Conservation (phyloP, 495 filamentous ascomycete species). For the Cladorrhinum samala region DNA sequence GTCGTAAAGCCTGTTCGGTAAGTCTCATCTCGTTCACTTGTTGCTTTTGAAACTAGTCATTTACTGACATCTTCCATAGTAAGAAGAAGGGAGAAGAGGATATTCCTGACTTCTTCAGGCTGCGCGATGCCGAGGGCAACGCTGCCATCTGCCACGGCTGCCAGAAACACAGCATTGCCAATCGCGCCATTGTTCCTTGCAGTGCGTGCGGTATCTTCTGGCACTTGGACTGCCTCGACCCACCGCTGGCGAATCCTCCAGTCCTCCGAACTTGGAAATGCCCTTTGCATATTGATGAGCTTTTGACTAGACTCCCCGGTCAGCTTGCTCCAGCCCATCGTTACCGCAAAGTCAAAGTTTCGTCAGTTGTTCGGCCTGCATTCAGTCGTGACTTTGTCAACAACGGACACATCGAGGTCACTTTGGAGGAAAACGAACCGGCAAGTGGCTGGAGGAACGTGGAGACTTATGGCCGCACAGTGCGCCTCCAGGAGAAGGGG, state of each 20-base stretch:
- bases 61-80: conserved; percentile 25
- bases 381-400: conserved; percentile 59
- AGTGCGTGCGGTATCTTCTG: conserved; percentile 74
- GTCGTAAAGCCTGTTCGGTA: conserved; percentile 34
- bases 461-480: conserved; percentile 52
- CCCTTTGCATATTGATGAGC: conserved; percentile 70
- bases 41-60: conserved; percentile 15
- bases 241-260: conserved; percentile 74
- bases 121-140: conserved; percentile 62
- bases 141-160: conserved; percentile 67
- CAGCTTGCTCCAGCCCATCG: conserved; percentile 43
- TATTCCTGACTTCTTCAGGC: conserved; percentile 55
- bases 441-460: conserved; percentile 34
- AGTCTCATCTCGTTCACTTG: conserved; percentile 10
- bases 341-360: conserved; percentile 48
- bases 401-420: conserved; percentile 74
- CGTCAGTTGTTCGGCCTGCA: conserved; percentile 36
- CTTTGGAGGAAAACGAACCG: conserved; percentile 52
- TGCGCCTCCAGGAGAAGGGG: conserved; percentile 63
- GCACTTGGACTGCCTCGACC: conserved; percentile 88
- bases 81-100: conserved; percentile 59
- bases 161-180: conserved; percentile 49
- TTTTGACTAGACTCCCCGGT: conserved; percentile 36
- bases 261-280: conserved; percentile 74
- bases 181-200: conserved; percentile 66